Percentiles rank a stretch among this genome's conserved stretches.
Evolutionary conservation across 768 basidiomycete species (phyloP).

Genomic region (Naematelia aurantialba): DNA sequence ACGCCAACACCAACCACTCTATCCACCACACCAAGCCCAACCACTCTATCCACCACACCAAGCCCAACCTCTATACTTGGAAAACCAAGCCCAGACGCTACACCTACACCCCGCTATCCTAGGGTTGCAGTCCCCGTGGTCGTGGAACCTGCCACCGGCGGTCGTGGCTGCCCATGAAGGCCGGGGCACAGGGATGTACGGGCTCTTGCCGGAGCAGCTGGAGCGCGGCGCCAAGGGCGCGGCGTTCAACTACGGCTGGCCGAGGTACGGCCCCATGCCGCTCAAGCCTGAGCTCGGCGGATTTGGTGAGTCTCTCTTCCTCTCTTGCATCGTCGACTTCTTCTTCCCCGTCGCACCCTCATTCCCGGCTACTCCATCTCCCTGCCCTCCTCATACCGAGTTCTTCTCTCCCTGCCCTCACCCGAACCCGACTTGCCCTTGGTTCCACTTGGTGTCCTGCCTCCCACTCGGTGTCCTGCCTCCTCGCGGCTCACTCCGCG

Average conservation of each 20-base stretch:
- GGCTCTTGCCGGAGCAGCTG: neutral
- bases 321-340: neutral
- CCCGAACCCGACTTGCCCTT: neutral
- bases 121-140: too few relatives aligned
- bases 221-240: constrained; percentile 17
- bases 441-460: too few relatives aligned
- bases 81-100: neutral
- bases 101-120: too few relatives aligned
- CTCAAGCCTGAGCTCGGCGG: constrained; percentile 45
- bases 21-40: too few relatives aligned
- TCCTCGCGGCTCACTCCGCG: neutral
- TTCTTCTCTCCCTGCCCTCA: neutral
- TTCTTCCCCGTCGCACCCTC: neutral
- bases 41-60: neutral
- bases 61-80: neutral
- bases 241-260: constrained; percentile 45
- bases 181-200: too few relatives aligned
- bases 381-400: neutral
- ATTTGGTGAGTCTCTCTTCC: constrained; percentile 30
- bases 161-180: constrained; percentile 34
- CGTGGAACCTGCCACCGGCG: constrained; percentile 39
- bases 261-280: constrained; percentile 47
- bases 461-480: too few relatives aligned
- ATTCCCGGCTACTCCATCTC: too few relatives aligned
- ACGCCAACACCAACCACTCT: neutral